Conservation (phyloP, 208 protist genomes). For the Blechomonas ayalai region DNA sequence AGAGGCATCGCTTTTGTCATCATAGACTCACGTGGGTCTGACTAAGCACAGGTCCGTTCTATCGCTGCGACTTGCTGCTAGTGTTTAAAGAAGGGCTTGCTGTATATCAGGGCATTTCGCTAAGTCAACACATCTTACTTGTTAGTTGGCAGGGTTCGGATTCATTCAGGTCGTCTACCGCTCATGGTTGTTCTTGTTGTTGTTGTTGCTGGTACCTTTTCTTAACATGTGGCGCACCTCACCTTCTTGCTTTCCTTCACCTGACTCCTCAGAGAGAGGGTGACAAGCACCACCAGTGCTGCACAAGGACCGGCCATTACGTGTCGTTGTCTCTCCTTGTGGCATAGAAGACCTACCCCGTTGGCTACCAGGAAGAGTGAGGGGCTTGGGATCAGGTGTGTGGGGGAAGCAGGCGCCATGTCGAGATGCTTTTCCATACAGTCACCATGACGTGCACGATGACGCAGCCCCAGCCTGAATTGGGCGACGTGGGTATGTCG, state of each 20-base stretch:
- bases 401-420: not conserved
- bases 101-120: not conserved
- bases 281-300: not conserved
- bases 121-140: too few relatives aligned
- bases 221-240: not conserved
- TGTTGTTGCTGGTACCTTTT: not conserved
- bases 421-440: constrained; percentile 46
- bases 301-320: too few relatives aligned
- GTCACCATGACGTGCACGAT: constrained; percentile 53
- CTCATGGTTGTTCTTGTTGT: constrained; percentile 9
- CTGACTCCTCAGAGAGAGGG: not conserved
- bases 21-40: too few relatives aligned
- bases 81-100: not conserved
- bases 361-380: too few relatives aligned
- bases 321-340: too few relatives aligned
- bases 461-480: constrained; percentile 23
- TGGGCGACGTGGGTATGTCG: constrained; percentile 51
- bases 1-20: not conserved
- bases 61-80: not conserved
- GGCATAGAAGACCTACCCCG: too few relatives aligned
- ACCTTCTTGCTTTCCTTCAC: not conserved
- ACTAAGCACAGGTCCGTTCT: too few relatives aligned
- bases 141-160: too few relatives aligned
- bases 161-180: constrained; percentile 10
- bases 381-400: too few relatives aligned